These are phyloP conservation scores for Dothistroma pini DNA, from an alignment of 2,329 filamentous ascomycete species.

Conservation along the genomic window DNA sequence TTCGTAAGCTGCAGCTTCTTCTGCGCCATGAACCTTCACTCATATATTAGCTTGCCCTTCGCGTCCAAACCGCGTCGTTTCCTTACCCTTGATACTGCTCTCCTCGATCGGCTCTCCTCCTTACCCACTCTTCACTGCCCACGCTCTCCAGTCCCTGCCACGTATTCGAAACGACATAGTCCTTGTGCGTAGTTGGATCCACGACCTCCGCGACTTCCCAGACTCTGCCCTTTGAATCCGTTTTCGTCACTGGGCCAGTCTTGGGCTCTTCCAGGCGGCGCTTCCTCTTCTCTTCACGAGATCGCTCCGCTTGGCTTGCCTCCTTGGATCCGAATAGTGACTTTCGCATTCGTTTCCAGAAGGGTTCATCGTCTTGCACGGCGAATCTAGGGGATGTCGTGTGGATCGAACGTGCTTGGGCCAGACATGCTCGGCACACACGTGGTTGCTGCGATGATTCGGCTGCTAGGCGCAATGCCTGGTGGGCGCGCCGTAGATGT, in stretches of 20 bases:
- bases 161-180: slow-evolving; percentile 47
- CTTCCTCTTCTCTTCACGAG: slow-evolving; percentile 20
- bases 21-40: slow-evolving; percentile 37
- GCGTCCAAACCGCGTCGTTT: neutral
- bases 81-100: slow-evolving; percentile 37
- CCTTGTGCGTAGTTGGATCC: slow-evolving; percentile 24
- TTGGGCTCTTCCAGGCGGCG: slow-evolving; percentile 12
- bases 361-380: slow-evolving; percentile 18
- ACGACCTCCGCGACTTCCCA: slow-evolving; percentile 27
- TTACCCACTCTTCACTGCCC: slow-evolving; percentile 48
- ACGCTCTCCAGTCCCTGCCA: slow-evolving; percentile 55
- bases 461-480: slow-evolving; percentile 28
- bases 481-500: slow-evolving; percentile 21
- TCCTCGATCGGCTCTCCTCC: slow-evolving; percentile 34
- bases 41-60: slow-evolving; percentile 8
- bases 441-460: slow-evolving; percentile 21
- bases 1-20: slow-evolving; percentile 36
- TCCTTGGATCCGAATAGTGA: slow-evolving; percentile 30
- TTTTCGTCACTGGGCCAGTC: slow-evolving; percentile 10
- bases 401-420: slow-evolving; percentile 29
- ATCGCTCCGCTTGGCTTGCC: slow-evolving; percentile 12
- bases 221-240: slow-evolving; percentile 12
- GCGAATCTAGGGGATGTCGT: slow-evolving; percentile 20
- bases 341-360: slow-evolving; percentile 25
- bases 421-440: slow-evolving; percentile 31